These are phyloP conservation scores for Ustilago cynodontis DNA, from an alignment of 1,284 basidiomycete species.

Conservation along the genomic window DNA sequence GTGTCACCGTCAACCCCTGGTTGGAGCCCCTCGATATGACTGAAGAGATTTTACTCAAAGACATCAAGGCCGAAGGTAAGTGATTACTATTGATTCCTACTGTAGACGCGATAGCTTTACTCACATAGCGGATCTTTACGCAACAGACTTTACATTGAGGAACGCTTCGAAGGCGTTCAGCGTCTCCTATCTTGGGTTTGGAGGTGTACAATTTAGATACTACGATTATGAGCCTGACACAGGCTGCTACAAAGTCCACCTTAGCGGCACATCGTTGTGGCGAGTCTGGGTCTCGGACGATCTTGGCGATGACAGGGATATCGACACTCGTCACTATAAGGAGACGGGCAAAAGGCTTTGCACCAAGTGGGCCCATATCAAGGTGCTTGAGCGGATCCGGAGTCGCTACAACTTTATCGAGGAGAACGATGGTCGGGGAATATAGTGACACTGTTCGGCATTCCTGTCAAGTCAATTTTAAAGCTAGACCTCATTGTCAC, in stretches of 20 bases:
- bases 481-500: too few species aligned
- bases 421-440: too few species aligned
- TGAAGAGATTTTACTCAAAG: not conserved
- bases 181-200: not conserved
- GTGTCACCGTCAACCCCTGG: slow-evolving; percentile 1
- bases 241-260: slow-evolving; percentile 19
- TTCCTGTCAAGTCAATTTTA: too few species aligned
- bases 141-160: slow-evolving; percentile 12
- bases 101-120: too few species aligned
- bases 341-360: slow-evolving; percentile 18
- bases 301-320: slow-evolving; percentile 6
- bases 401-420: too few species aligned
- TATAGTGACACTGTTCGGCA: too few species aligned
- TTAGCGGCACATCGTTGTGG: too few species aligned
- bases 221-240: slow-evolving; percentile 16
- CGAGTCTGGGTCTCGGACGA: slow-evolving; percentile 15
- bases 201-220: not conserved
- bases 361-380: slow-evolving; percentile 11
- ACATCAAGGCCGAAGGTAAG: too few species aligned
- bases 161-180: slow-evolving; percentile 8
- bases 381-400: too few species aligned
- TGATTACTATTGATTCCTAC: too few species aligned
- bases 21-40: not conserved
- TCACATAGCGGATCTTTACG: too few species aligned
- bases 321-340: slow-evolving; percentile 8